phyloP scores from a whole-genome alignment of 352 stramenopile species.

The Phytopythium delawarense region DNA sequence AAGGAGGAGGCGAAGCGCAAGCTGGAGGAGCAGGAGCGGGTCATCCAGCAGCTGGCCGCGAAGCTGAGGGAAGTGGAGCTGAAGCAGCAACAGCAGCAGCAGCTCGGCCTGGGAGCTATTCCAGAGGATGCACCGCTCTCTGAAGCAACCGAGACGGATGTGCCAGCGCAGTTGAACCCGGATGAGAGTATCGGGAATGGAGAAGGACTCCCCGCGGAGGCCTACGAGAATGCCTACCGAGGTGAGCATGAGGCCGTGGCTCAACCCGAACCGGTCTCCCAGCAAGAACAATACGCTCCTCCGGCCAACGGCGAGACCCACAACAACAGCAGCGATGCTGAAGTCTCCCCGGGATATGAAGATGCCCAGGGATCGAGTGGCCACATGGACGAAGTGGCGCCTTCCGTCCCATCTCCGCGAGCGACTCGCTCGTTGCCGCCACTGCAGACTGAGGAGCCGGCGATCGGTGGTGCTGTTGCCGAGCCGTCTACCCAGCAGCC shows the following conservation, averaged over 20 bases:
- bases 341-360: background rate
- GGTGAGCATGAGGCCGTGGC: background rate
- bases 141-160: background rate
- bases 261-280: background rate
- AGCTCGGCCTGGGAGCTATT: slow-evolving; percentile 2
- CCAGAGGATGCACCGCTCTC: slow-evolving; percentile 2
- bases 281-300: background rate
- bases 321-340: background rate
- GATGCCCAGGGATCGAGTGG: background rate
- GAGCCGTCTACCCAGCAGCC: background rate
- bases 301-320: background rate
- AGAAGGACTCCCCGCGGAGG: background rate
- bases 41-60: slow-evolving; percentile 33
- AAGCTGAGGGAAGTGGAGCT: slow-evolving; percentile 30
- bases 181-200: background rate
- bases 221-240: background rate
- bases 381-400: background rate
- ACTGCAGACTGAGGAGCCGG: slow-evolving; percentile 4
- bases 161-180: background rate
- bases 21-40: slow-evolving; percentile 34
- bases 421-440: background rate
- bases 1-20: slow-evolving; percentile 26
- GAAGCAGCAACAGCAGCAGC: slow-evolving; percentile 15
- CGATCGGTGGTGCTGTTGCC: background rate
- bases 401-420: background rate